Evolutionary conservation across 208 protist genomes (phyloP).

Genomic region (Wallacemonas rigidus): DNA sequence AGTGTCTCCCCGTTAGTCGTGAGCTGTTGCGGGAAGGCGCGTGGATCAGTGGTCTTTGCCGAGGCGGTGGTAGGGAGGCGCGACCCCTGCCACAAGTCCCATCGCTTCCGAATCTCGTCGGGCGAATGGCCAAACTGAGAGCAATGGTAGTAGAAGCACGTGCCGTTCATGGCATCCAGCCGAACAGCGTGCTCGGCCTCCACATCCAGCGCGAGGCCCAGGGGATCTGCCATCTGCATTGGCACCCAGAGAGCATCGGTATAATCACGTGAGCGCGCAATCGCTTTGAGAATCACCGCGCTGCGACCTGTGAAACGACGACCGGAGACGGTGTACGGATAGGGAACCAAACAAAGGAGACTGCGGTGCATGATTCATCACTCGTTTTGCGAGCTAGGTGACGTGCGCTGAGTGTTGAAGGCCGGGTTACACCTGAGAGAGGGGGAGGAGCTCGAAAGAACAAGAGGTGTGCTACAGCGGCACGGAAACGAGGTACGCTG

Average conservation of each 20-base stretch:
- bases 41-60: no score
- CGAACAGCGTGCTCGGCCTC: slow-evolving; percentile 18
- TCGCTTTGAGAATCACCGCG: slow-evolving; percentile 37
- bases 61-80: not conserved
- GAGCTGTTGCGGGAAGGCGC: slow-evolving; percentile 16
- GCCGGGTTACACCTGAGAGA: no score
- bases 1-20: slow-evolving; percentile 79
- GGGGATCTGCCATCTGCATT: slow-evolving; percentile 21
- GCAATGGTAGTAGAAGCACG: slow-evolving; percentile 47
- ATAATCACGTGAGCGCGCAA: slow-evolving; percentile 32
- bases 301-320: slow-evolving; percentile 36
- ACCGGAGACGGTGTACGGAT: slow-evolving; percentile 35
- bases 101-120: slow-evolving; percentile 28
- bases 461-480: no score
- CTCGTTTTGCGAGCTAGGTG: no score
- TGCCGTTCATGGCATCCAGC: slow-evolving; percentile 25
- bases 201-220: slow-evolving; percentile 24
- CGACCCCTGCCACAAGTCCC: slow-evolving; percentile 5
- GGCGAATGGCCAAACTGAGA: slow-evolving; percentile 38
- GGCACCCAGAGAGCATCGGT: slow-evolving; percentile 50
- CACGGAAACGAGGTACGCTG: no score
- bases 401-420: no score
- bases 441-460: no score
- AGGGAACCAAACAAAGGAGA: not conserved
- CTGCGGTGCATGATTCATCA: not conserved